Evolutionary conservation across 2,329 filamentous ascomycete genomes (phyloP).

Genomic region (Apiospora hydei): DNA sequence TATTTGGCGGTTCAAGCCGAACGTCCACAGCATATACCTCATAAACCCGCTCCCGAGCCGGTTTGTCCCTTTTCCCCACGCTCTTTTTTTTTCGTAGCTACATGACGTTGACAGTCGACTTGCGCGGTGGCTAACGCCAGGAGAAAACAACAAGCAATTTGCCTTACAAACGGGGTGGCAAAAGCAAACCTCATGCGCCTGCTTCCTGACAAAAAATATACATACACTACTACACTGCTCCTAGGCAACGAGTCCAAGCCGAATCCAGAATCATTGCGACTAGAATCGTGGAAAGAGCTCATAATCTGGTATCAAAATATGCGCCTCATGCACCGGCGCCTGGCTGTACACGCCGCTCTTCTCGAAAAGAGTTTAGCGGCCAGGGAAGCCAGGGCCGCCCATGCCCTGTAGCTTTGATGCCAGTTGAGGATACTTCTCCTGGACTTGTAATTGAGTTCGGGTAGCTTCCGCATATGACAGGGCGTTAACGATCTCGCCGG

Average conservation of each 20-base stretch:
- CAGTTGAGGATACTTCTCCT: constrained; percentile 84
- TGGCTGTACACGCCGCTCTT: neutral
- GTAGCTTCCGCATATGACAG: constrained; percentile 97
- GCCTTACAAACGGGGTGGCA: neutral
- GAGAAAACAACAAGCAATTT: constrained; percentile 2
- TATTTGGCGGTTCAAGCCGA: neutral
- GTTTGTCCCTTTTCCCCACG: neutral
- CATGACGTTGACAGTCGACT: neutral
- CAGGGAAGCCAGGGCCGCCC: constrained; percentile 23
- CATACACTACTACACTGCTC: constrained; percentile 21
- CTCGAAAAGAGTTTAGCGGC: constrained; percentile 15
- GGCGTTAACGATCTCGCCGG: constrained; percentile 95
- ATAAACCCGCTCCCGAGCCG: neutral
- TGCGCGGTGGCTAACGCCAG: neutral
- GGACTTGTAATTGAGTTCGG: constrained; percentile 91
- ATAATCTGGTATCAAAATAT: constrained; percentile 10
- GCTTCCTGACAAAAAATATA: constrained; percentile 15
- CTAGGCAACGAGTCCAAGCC: constrained; percentile 3
- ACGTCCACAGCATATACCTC: neutral
- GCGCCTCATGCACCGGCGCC: neutral
- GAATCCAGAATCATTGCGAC: neutral
- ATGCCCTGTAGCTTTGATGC: constrained; percentile 72
- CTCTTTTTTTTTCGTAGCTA: neutral
- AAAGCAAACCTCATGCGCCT: constrained; percentile 17
- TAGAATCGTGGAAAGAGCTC: constrained; percentile 18